Evolutionary conservation across 805 yeast genomes (phyloP).

Genomic region (Candida ortonii): DNA sequence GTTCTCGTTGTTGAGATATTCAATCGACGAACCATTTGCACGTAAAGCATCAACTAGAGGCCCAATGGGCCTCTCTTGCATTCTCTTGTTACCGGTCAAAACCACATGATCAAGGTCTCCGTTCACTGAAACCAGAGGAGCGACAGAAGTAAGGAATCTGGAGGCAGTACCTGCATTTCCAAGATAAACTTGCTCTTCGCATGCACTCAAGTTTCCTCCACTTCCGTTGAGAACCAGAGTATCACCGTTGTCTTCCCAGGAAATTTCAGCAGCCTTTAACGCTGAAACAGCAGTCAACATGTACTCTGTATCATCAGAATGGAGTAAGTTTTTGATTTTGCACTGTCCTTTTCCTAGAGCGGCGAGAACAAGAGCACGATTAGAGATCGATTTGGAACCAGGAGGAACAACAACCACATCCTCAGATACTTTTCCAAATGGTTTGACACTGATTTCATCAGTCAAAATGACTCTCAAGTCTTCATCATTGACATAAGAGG

Average conservation of each 20-base stretch:
- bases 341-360: constrained; percentile 88
- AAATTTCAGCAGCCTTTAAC: constrained; percentile 76
- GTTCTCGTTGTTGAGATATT: constrained; percentile 72
- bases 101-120: constrained; percentile 44
- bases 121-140: constrained; percentile 67
- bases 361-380: constrained; percentile 89
- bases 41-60: constrained; percentile 91
- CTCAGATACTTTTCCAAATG: constrained; percentile 42
- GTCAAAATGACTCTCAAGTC: constrained; percentile 80
- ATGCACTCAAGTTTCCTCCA: constrained; percentile 71
- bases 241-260: constrained; percentile 86
- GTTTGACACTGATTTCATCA: constrained; percentile 70
- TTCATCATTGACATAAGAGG: constrained; percentile 77
- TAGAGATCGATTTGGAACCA: constrained; percentile 95
- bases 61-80: constrained; percentile 97
- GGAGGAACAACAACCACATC: constrained; percentile 71
- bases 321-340: constrained; percentile 77
- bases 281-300: constrained; percentile 85
- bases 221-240: constrained; percentile 82
- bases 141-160: constrained; percentile 88
- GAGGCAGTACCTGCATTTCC: constrained; percentile 99
- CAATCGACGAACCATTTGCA: constrained; percentile 72
- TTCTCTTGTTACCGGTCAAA: constrained; percentile 91
- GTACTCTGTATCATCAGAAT: constrained; percentile 94
- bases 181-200: constrained; percentile 67